Percentiles rank a stretch among this genome's conserved stretches.
Conservation (phyloP, 2,329 filamentous ascomycete species). For the Epichloe gansuensis region DNA sequence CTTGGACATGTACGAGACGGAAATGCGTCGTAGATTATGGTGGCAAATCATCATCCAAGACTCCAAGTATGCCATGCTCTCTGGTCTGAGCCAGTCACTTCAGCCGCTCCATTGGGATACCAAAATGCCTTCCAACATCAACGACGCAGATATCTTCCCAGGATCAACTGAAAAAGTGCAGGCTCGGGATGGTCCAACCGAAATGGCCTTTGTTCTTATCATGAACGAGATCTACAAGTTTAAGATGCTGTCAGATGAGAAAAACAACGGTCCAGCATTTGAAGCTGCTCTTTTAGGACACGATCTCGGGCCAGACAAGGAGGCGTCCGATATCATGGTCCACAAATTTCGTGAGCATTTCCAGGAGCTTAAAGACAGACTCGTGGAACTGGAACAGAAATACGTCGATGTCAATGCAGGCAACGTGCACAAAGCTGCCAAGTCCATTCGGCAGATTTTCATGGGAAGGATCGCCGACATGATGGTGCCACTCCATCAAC, state of each 20-base stretch:
- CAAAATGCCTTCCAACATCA: constrained; percentile 41
- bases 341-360: constrained; percentile 29
- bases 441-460: constrained; percentile 33
- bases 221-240: constrained; percentile 37
- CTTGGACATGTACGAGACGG: constrained; percentile 48
- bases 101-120: constrained; percentile 43
- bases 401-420: constrained; percentile 40
- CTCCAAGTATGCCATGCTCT: constrained; percentile 41
- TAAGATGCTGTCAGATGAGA: constrained; percentile 30
- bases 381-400: constrained; percentile 33
- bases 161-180: constrained; percentile 37
- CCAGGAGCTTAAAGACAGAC: constrained; percentile 27
- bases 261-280: constrained; percentile 30
- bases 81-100: constrained; percentile 41
- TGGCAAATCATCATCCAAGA: constrained; percentile 50
- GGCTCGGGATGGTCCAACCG: constrained; percentile 42
- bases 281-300: constrained; percentile 37
- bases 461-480: constrained; percentile 36
- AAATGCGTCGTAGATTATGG: constrained; percentile 57
- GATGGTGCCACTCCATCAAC: constrained; percentile 31
- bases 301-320: constrained; percentile 20
- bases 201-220: constrained; percentile 46
- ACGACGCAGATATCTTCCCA: constrained; percentile 45
- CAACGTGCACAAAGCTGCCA: constrained; percentile 37
- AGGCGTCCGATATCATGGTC: constrained; percentile 5